Evolutionary conservation across 2,329 filamentous ascomycete species (phyloP).

Genomic region (Aspergillus texensis): DNA sequence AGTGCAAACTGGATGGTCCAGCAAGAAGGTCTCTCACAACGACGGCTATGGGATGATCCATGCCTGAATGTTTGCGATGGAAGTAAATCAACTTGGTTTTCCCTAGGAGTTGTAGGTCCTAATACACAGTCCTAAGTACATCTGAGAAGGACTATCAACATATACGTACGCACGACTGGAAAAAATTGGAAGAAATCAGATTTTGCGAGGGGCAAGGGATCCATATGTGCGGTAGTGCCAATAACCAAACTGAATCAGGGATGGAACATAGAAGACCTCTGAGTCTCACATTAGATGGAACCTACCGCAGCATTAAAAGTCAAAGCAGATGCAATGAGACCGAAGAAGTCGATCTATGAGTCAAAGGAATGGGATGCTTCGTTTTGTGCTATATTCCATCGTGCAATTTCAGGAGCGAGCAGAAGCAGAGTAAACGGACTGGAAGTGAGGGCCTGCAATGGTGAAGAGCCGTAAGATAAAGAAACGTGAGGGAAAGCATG

Average conservation of each 20-base stretch:
- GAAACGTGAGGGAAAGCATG: slow-evolving; percentile 3
- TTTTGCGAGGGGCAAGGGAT: not conserved
- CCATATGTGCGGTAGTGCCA: not conserved
- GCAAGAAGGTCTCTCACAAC: not conserved
- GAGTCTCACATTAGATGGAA: not conserved
- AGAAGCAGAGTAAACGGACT: not conserved
- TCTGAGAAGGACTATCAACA: not conserved
- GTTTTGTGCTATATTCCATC: not conserved
- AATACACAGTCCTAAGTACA: not conserved
- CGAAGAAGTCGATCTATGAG: not conserved
- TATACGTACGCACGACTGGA: not conserved
- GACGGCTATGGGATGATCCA: not conserved
- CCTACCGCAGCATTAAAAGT: not conserved
- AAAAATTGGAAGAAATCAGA: too few relatives aligned
- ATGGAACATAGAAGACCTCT: not conserved
- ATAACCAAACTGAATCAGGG: not conserved
- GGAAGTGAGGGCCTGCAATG: slow-evolving; percentile 4
- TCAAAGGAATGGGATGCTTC: not conserved
- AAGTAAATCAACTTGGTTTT: not conserved
- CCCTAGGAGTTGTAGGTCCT: not conserved
- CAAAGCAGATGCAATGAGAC: not conserved
- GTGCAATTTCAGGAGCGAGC: not conserved
- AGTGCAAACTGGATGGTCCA: not conserved
- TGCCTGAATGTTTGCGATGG: not conserved
- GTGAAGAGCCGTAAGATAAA: slow-evolving; percentile 2